Evolutionary conservation across 1,139 yeast genomes (phyloP), one percentile per base, ranked within the genome.

Genomic region (Debaryomyces singareniensis): DNA sequence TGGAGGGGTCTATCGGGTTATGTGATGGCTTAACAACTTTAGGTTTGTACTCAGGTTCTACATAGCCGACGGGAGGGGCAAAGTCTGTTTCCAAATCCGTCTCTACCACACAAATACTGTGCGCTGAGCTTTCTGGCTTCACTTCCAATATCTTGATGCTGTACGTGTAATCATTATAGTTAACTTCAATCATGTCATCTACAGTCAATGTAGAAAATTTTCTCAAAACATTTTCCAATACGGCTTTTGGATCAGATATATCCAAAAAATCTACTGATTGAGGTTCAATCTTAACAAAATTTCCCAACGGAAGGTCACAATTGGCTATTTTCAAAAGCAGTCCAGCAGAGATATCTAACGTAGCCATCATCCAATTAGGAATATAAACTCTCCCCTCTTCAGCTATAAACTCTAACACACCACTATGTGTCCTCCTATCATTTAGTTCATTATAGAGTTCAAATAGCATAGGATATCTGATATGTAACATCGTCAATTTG

Each of bases 31-130:
- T 62, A 13, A 53, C 43, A 0, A 45, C 49, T 29, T 49, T 45
- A 5, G 70, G 71, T 29, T 49, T 58, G 40, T 76, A 76, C 42
- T 77, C 82, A 1, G 95, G 95, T 50, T 91, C 98, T 16, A 85
- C 96, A 49, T 93, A 93, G 0, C 99, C 99, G 4, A 91, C 96
- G 0, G 98, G 99, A 3, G 98, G 95, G 2, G 97, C 98, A 62
- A 93, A 93, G 51, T 93, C 99, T 0, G 96, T 95, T 38, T 85
- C 95, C 40, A 93, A 69, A 61, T 93, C 98, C 0, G 98, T 93
- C 51, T 93, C 99, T 20, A 93, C 87, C 13, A 91, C 96, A 65
- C 97, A 91, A 13, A 91, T 79, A 37, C 95, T 83, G 24, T 71
- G 61, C 27, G 56, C 55, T 11, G 55, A 48, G 5, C 78, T 65